Evolutionary conservation across 2,329 filamentous ascomycete genomes (phyloP), one percentile per base, ranked within the genome.

Genomic region (Scopulariopsis brevicaulis): DNA sequence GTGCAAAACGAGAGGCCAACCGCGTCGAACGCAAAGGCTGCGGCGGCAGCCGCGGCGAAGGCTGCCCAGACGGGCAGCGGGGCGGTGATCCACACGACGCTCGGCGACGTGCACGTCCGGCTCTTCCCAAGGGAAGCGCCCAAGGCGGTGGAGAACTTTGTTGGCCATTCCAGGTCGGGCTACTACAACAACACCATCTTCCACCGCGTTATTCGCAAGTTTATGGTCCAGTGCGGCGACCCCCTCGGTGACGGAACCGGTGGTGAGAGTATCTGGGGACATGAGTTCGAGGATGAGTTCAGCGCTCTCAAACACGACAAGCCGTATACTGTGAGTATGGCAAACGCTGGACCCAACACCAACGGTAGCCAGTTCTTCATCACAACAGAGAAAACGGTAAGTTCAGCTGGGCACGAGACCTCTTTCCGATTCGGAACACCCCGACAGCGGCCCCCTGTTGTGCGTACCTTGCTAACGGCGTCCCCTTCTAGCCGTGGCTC

Each of bases 101-200:
- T 90, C 67, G 94, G 94, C 65, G 94, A 99, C 71, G 96, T 99
- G 61, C 87, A 94, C 63, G 83, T 99, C 61, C 89, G 93, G 4
- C 80, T 99, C 15, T 99, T 94, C 77, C 93, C 94, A 1, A 89
- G 94, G 61, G 90, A 90, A 2, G 93, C 94, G 11, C 94, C 95
- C 35, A 95, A 93, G 69, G 85, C 95, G 0, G 93, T 99, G 3
- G 94, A 99, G 73, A 99, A 99, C 71, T 99, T 99, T 69, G 89
- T 95, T 58, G 95, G 90, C 0, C 94, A 97, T 66, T 83, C 90
- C 2, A 87, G 86, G 66, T 87, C 85, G 59, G 90, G 90, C 1
- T 99, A 99, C 71, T 99, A 99, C 77, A 97, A 99, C 75, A 90
- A 90, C 72, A 92, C 93, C 37, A 93, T 96, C 64, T 99, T 99